Evolutionary conservation across 1,284 basidiomycete species (phyloP), one percentile per base, ranked within the genome.

Genomic region (Ustilago esculenta): DNA sequence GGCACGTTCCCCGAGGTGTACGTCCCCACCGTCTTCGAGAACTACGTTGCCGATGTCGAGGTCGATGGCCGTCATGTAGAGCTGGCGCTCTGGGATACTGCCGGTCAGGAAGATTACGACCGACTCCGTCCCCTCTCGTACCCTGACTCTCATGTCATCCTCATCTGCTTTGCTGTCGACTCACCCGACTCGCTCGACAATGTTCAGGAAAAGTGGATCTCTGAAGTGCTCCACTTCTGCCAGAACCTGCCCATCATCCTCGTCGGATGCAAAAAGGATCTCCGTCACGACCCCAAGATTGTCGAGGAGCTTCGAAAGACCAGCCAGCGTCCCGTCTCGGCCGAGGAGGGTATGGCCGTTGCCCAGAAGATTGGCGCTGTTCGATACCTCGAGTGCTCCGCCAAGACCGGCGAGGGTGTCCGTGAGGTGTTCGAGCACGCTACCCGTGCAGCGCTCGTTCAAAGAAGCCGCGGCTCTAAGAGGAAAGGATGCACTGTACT

Each of bases 191-290:
- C 91, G 47, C 85, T 95, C 67, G 92, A 94, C 84, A 95, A 95
- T 86, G 92, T 95, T 30, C 91, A 94, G 85, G 92, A 94, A 85
- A 95, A 94, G 91, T 95, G 92, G 92, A 91, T 92, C 78, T 91
- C 92, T 14, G 92, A 95, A 82, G 92, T 95, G 43, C 88, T 91
- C 84, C 92, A 95, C 84, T 95, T 94, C 85, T 94, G 92, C 83
- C 86, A 89, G 42, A 89, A 89, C 60, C 85, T 93, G 36, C 92
- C 92, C 52, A 89, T 93, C 84, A 90, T 94, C 80, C 89, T 95
- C 53, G 91, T 95, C 65, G 92, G 91, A 7, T 94, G 91, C 86
- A 95, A 95, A 87, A 93, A 79, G 73, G 79, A 81, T 57, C 72
- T 81, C 10, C 80, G 80, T 49, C 80, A 77, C 42, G 80, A 81